These are phyloP conservation scores for Penicillium dipodomyicola DNA, from an alignment of 495 filamentous ascomycete species.

Conservation along the genomic window DNA sequence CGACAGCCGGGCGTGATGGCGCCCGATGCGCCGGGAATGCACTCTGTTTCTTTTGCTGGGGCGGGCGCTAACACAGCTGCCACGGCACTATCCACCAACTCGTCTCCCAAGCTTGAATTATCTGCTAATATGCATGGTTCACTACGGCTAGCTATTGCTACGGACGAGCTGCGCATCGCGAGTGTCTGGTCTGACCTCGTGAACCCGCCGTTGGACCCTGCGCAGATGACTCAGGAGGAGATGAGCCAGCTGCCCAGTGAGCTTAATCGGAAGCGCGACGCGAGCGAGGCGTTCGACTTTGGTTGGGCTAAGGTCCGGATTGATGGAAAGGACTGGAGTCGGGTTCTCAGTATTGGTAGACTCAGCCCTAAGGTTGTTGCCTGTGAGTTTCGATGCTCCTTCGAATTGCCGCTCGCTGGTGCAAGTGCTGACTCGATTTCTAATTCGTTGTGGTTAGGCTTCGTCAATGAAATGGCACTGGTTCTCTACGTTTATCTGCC, in stretches of 20 bases:
- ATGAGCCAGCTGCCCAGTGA: constrained; percentile 72
- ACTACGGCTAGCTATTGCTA: constrained; percentile 68
- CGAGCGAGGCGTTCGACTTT: constrained; percentile 53
- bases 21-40: constrained; percentile 14
- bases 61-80: constrained; percentile 9
- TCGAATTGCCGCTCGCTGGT: not conserved
- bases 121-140: constrained; percentile 91
- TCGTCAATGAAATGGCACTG: constrained; percentile 74
- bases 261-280: constrained; percentile 58
- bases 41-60: not conserved
- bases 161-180: constrained; percentile 77
- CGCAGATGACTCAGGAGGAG: constrained; percentile 61
- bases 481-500: constrained; percentile 91
- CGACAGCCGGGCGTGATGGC: constrained; percentile 16
- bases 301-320: constrained; percentile 84
- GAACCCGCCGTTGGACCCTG: constrained; percentile 80
- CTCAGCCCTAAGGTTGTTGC: constrained; percentile 89
- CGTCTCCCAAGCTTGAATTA: constrained; percentile 67
- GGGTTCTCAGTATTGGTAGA: constrained; percentile 82
- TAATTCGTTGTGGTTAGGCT: constrained; percentile 39
- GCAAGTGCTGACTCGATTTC: not conserved
- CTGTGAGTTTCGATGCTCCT: constrained; percentile 48
- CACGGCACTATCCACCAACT: constrained; percentile 24
- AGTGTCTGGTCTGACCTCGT: constrained; percentile 77
- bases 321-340: constrained; percentile 89